Evolutionary conservation across 2,329 filamentous ascomycete species (phyloP).

Genomic region (Rhynchosporium secalis): DNA sequence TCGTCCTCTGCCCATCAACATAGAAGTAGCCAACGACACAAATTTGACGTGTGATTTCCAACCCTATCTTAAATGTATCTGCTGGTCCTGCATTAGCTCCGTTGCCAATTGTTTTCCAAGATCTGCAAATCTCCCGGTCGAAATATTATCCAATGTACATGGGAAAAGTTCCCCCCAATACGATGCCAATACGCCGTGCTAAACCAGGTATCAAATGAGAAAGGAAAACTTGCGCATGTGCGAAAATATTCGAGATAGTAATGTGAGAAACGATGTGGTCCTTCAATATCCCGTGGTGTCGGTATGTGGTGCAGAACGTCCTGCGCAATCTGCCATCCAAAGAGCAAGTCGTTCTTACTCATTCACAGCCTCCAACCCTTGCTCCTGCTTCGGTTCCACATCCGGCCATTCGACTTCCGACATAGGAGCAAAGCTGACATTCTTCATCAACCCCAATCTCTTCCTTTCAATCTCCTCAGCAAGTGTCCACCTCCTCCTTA

Average conservation of each 20-base stretch:
- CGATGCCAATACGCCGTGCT: conserved; percentile 2
- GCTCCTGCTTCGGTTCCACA: conserved; percentile 18
- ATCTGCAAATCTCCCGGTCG: conserved; percentile 9
- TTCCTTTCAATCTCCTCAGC: conserved; percentile 54
- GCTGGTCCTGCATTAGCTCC: not conserved
- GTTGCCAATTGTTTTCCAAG: not conserved
- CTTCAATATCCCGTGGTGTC: not conserved
- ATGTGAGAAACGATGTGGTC: not conserved
- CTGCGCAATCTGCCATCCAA: conserved; percentile 1
- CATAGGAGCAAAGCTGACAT: conserved; percentile 46
- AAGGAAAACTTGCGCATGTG: not conserved
- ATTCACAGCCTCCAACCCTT: conserved; percentile 27
- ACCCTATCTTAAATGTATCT: not conserved
- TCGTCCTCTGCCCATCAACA: not conserved
- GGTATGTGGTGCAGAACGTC: conserved; percentile 3
- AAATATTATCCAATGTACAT: not conserved
- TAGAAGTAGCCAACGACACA: no score
- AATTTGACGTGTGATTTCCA: not conserved
- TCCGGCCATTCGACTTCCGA: conserved; percentile 45
- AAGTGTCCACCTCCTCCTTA: conserved; percentile 54
- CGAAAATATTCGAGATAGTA: not conserved
- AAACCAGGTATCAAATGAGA: not conserved
- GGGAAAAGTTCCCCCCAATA: not conserved
- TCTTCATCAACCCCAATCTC: conserved; percentile 50
- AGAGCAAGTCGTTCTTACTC: conserved; percentile 22